phyloP scores from a whole-genome alignment of 2,329 filamentous ascomycete genomes.

The Aspergillus aculeatus region DNA sequence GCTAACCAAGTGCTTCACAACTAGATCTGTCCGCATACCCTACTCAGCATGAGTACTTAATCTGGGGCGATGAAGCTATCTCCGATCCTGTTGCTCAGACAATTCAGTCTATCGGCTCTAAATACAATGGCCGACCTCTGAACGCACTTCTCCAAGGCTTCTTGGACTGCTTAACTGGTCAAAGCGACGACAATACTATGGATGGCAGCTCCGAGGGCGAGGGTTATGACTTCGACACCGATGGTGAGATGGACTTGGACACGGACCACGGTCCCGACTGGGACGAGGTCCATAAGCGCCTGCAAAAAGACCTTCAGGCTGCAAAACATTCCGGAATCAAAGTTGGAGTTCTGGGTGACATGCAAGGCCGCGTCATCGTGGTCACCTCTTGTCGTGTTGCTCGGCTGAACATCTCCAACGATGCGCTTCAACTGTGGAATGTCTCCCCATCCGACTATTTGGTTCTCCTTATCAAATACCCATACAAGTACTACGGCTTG shows the following conservation, averaged over 20 bases:
- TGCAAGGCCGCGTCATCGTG: constrained; percentile 55
- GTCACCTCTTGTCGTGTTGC: constrained; percentile 68
- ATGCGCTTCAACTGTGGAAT: constrained; percentile 76
- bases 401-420: constrained; percentile 70
- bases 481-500: constrained; percentile 60
- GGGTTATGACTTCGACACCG: constrained; percentile 26
- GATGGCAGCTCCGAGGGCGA: constrained; percentile 14
- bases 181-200: background rate
- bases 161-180: constrained; percentile 10
- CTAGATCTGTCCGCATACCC: constrained; percentile 63
- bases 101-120: constrained; percentile 47
- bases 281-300: constrained; percentile 16
- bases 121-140: constrained; percentile 45
- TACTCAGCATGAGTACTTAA: constrained; percentile 55
- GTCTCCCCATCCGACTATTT: constrained; percentile 67
- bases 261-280: constrained; percentile 8
- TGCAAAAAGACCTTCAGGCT: constrained; percentile 60
- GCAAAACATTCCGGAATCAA: constrained; percentile 68
- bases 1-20: background rate
- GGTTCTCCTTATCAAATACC: constrained; percentile 68
- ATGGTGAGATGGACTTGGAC: constrained; percentile 37
- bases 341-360: constrained; percentile 60
- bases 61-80: constrained; percentile 45
- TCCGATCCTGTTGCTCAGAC: constrained; percentile 24
- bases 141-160: constrained; percentile 41